Evolutionary conservation across 208 protist genomes (phyloP).

Genomic region (Crithidia sp.): DNA sequence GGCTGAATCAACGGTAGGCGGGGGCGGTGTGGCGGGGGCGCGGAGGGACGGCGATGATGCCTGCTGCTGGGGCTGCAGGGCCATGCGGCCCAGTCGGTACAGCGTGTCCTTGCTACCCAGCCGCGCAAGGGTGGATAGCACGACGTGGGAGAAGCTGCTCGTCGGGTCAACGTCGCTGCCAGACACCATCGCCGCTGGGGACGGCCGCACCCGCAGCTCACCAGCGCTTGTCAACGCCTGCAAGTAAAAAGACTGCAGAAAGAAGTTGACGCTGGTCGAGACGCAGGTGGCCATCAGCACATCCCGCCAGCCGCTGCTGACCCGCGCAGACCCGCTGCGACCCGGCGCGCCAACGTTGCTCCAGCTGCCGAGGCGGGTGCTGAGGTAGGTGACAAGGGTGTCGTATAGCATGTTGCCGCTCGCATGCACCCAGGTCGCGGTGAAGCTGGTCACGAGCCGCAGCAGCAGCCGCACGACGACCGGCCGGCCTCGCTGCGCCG

Average conservation of each 20-base stretch:
- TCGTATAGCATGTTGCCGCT: constrained; percentile 34
- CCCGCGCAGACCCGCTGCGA: neutral
- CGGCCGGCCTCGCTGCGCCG: neutral
- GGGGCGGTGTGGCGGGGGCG: constrained; percentile 1
- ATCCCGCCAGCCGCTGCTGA: constrained; percentile 30
- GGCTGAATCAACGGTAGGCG: neutral
- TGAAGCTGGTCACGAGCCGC: constrained; percentile 33
- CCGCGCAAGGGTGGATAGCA: constrained; percentile 18
- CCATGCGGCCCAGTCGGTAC: constrained; percentile 23
- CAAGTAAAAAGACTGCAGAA: constrained; percentile 28
- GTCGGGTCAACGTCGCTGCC: neutral
- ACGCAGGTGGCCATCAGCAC: constrained; percentile 32
- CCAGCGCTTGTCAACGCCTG: constrained; percentile 28
- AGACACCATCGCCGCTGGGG: neutral
- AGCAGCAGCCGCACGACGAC: constrained; percentile 16
- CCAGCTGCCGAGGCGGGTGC: constrained; percentile 24
- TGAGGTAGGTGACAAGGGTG: constrained; percentile 35
- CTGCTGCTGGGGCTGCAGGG: constrained; percentile 10
- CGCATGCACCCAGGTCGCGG: constrained; percentile 34
- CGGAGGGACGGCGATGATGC: neutral
- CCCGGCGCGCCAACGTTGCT: constrained; percentile 8
- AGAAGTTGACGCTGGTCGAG: constrained; percentile 24
- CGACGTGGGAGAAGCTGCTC: constrained; percentile 10
- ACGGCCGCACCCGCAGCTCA: constrained; percentile 15
- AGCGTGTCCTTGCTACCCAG: constrained; percentile 23